phyloP scores from a whole-genome alignment of 139 green algal species.

The Asterochloris erici region DNA sequence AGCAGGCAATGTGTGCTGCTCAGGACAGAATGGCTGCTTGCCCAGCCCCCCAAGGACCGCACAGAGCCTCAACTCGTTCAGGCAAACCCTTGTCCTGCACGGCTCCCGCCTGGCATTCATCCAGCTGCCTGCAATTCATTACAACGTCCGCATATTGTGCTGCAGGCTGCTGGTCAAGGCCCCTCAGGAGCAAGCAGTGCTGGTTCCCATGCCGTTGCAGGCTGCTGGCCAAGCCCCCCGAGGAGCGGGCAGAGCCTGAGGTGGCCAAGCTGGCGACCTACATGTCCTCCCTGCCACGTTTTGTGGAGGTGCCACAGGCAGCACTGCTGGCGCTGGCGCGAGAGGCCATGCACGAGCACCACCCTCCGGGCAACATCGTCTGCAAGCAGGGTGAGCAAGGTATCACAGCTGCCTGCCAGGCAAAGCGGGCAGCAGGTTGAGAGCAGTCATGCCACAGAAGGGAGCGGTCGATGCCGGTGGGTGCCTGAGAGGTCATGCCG shows the following conservation, averaged over 20 bases:
- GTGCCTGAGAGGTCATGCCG: too few relatives aligned
- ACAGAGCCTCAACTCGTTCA: too few relatives aligned
- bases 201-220: neutral
- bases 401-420: neutral
- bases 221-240: constrained; percentile 3
- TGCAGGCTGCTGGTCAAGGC: too few relatives aligned
- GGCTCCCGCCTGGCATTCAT: too few relatives aligned
- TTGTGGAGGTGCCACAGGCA: constrained; percentile 11
- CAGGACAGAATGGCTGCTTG: too few relatives aligned
- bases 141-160: too few relatives aligned
- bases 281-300: constrained; percentile 4
- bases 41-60: too few relatives aligned
- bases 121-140: too few relatives aligned
- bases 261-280: constrained; percentile 16
- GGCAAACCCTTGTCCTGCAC: too few relatives aligned
- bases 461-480: too few relatives aligned
- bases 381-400: constrained; percentile 7
- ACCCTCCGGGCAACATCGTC: constrained; percentile 1
- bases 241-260: neutral
- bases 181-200: too few relatives aligned
- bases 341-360: constrained; percentile 5
- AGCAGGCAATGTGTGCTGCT: too few relatives aligned
- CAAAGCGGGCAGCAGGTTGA: neutral
- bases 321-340: constrained; percentile 3
- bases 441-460: neutral